Evolutionary conservation across 257 asterid genomes (phyloP), one percentile per base, ranked within the genome.

Genomic region (Anisodus tanguticus): DNA sequence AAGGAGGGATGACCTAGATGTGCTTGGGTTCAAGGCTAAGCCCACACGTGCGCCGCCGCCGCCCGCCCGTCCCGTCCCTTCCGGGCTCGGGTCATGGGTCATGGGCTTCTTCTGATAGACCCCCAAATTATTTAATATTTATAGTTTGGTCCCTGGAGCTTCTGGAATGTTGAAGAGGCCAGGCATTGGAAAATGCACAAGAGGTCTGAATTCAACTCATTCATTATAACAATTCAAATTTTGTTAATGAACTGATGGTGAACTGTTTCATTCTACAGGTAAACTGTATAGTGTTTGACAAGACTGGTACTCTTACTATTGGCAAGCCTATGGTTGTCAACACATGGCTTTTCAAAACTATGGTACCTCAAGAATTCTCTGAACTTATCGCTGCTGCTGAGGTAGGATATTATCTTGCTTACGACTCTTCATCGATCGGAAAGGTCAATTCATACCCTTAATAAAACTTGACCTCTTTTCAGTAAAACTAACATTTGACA

Each of bases 161-260:
- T n/a, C n/a, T n/a, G n/a, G n/a, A n/a, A n/a, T n/a, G n/a, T n/a
- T n/a, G n/a, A n/a, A n/a, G n/a, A n/a, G n/a, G n/a, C n/a, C 80
- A 88, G 55, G 91, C 89, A 37, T 77, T 88, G 68, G 89, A 88
- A 83, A 81, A 84, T 15, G 82, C 88, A 55, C 91, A 88, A 17
- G 87, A 88, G 91, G 85, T 88, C 31, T 9, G 57, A 12, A 26
- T 10, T 2, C 0, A 7, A 19, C 1, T 2, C 26, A 22, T 26
- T 76, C 62, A 51, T 47, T 76, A 9, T 13, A 26, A 41, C 4
- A 1, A 41, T 41, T 3, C 3, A 41, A 41, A 41, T 0, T 2
- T 41, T 3, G 5, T 6, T 49, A 3, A 5, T 1, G 5, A 41
- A 41, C 45, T 45, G 45, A 80, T 11, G 3, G 43, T 70, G 43